These are phyloP conservation scores for Aureobasidium sp. DNA, from an alignment of 2,329 filamentous ascomycete genomes.

Conservation along the genomic window DNA sequence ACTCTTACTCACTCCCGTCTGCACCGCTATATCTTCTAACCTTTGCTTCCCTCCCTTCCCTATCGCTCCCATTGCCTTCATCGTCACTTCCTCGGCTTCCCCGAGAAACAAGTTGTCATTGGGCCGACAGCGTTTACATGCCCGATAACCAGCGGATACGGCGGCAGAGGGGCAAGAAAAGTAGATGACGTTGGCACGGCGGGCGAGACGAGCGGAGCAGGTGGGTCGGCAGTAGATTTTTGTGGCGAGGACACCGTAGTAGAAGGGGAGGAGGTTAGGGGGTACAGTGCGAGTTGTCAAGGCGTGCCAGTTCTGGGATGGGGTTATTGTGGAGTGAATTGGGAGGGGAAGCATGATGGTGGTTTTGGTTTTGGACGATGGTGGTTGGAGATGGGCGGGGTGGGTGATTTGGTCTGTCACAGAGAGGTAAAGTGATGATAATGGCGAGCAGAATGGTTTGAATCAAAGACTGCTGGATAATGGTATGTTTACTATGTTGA, in stretches of 20 bases:
- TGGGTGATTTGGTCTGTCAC: no score
- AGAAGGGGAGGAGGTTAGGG: slow-evolving; percentile 10
- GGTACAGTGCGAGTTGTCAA: neutral
- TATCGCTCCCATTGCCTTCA: slow-evolving; percentile 3
- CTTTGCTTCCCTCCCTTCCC: slow-evolving; percentile 15
- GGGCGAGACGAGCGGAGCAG: slow-evolving; percentile 51
- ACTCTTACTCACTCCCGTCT: slow-evolving; percentile 46
- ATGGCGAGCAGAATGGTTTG: no score
- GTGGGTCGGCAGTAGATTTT: slow-evolving; percentile 53
- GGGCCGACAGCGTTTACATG: slow-evolving; percentile 51
- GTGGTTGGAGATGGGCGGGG: no score
- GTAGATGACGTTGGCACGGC: slow-evolving; percentile 48
- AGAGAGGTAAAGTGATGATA: no score
- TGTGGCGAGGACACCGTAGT: slow-evolving; percentile 46
- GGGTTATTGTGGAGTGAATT: neutral
- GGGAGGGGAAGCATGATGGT: neutral
- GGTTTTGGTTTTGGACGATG: no score
- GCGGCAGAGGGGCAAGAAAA: slow-evolving; percentile 40
- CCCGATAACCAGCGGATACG: slow-evolving; percentile 40
- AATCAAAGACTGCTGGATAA: no score
- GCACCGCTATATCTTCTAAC: slow-evolving; percentile 38
- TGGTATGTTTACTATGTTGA: no score
- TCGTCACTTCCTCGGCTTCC: slow-evolving; percentile 12
- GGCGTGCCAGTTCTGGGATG: neutral
- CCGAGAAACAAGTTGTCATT: slow-evolving; percentile 8